These are phyloP conservation scores for Saccharomycopsis fodiens DNA, from an alignment of 805 yeast species.

Conservation along the genomic window DNA sequence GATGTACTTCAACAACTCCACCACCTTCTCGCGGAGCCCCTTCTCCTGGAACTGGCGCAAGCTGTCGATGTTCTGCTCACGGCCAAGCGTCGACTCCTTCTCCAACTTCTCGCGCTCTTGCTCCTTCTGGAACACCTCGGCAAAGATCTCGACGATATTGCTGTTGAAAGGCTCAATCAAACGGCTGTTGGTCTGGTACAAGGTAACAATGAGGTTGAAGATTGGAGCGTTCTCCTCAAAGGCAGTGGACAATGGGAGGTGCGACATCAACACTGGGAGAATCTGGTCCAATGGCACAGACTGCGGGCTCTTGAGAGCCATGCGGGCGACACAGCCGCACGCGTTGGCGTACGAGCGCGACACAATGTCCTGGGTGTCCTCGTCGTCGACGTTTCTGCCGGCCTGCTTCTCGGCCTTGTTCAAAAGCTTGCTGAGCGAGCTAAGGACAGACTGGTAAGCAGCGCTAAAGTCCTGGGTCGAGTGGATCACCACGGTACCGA, in stretches of 20 bases:
- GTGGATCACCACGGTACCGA: conserved; percentile 60
- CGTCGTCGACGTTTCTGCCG: conserved; percentile 50
- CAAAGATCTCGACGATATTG: conserved; percentile 58
- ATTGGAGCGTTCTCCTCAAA: conserved; percentile 91
- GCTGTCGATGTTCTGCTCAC: conserved; percentile 75
- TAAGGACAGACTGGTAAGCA: conserved; percentile 61
- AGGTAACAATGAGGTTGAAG: conserved; percentile 63
- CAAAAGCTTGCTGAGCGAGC: conserved; percentile 60
- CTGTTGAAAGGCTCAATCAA: conserved; percentile 49
- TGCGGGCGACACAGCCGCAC: conserved; percentile 93
- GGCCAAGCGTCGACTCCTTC: conserved; percentile 71
- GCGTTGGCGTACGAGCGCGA: conserved; percentile 89
- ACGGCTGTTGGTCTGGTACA: conserved; percentile 58
- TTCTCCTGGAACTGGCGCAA: conserved; percentile 70
- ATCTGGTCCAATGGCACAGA: conserved; percentile 74
- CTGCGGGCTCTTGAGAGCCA: conserved; percentile 64
- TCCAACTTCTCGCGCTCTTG: conserved; percentile 62
- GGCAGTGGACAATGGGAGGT: conserved; percentile 81
- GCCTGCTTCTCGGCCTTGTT: conserved; percentile 67
- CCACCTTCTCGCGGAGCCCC: conserved; percentile 55
- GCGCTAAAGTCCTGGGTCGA: conserved; percentile 48
- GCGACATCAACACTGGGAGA: conserved; percentile 63
- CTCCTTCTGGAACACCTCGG: conserved; percentile 66
- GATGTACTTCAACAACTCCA: conserved; percentile 65
- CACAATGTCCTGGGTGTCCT: conserved; percentile 69